Percentiles rank a stretch among this genome's conserved stretches.
These are phyloP conservation scores for Brassica juncea DNA, from an alignment of 345 rosid genomes.

Conservation along the genomic window DNA sequence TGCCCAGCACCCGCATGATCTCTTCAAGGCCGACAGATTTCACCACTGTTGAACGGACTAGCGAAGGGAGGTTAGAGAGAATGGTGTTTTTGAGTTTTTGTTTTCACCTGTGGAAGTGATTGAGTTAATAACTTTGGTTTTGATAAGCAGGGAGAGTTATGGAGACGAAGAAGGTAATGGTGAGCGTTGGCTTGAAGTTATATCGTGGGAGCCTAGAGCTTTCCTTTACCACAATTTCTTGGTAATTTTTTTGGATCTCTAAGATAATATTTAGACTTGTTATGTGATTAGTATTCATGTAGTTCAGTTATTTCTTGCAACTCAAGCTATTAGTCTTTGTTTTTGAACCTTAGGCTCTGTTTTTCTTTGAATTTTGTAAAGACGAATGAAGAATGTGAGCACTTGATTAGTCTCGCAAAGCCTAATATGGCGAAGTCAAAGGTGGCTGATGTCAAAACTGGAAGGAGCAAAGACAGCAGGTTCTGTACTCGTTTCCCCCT, in stretches of 20 bases:
- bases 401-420: constrained; percentile 67
- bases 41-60: constrained; percentile 50
- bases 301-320: not conserved
- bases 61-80: constrained; percentile 40
- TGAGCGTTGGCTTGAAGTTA: constrained; percentile 80
- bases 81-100: not conserved
- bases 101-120: not conserved
- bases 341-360: not conserved
- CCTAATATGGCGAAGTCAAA: constrained; percentile 78
- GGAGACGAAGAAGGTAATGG: constrained; percentile 47
- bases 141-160: constrained; percentile 7
- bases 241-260: no score
- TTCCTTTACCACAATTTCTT: constrained; percentile 79
- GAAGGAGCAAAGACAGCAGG: constrained; percentile 84
- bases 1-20: constrained; percentile 50
- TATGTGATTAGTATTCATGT: not conserved
- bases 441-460: constrained; percentile 76
- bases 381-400: constrained; percentile 76
- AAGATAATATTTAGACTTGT: not conserved
- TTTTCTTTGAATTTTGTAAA: constrained; percentile 14
- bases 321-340: not conserved
- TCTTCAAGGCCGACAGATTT: constrained; percentile 61
- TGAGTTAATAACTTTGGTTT: not conserved
- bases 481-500: not conserved
- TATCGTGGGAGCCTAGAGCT: constrained; percentile 97